Evolutionary conservation across 106 monocot species (phyloP).

Genomic region (Dendrobium officinale): DNA sequence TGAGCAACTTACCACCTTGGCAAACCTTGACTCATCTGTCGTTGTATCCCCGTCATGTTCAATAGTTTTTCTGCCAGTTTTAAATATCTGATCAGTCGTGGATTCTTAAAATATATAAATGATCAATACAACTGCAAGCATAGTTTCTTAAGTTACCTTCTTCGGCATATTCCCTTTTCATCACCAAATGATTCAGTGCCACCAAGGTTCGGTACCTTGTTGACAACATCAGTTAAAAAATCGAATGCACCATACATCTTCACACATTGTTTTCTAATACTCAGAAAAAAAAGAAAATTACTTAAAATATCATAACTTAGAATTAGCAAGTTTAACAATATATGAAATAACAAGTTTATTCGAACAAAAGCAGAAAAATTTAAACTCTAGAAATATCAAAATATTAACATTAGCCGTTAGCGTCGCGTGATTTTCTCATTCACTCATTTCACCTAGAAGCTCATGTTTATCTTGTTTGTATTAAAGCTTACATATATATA

Average conservation of each 20-base stretch:
- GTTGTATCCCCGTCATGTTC: constrained; percentile 35
- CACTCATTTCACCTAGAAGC: not conserved
- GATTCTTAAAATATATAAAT: not conserved
- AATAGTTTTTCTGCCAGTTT: constrained; percentile 48
- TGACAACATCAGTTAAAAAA: constrained; percentile 89
- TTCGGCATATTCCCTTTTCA: constrained; percentile 64
- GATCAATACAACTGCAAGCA: not conserved
- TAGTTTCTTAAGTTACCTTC: constrained; percentile 32
- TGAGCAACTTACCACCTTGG: constrained; percentile 54
- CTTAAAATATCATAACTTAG: not conserved
- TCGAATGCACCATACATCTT: constrained; percentile 89
- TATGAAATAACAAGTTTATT: not conserved
- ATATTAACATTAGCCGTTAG: not conserved
- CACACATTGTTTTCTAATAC: constrained; percentile 90
- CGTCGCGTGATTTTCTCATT: not conserved
- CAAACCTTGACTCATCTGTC: constrained; percentile 38
- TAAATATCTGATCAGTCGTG: not conserved
- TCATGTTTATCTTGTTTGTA: not conserved
- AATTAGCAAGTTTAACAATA: not conserved
- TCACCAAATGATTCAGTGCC: constrained; percentile 61
- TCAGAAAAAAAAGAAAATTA: not conserved
- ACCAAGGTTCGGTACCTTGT: constrained; percentile 86
- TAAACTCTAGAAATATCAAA: not conserved
- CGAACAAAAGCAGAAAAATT: not conserved
- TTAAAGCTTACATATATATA: not conserved